Percentiles rank a stretch among this genome's conserved stretches.
These are phyloP conservation scores for Xylaria venustula DNA, from an alignment of 495 filamentous ascomycete species.

Conservation along the genomic window DNA sequence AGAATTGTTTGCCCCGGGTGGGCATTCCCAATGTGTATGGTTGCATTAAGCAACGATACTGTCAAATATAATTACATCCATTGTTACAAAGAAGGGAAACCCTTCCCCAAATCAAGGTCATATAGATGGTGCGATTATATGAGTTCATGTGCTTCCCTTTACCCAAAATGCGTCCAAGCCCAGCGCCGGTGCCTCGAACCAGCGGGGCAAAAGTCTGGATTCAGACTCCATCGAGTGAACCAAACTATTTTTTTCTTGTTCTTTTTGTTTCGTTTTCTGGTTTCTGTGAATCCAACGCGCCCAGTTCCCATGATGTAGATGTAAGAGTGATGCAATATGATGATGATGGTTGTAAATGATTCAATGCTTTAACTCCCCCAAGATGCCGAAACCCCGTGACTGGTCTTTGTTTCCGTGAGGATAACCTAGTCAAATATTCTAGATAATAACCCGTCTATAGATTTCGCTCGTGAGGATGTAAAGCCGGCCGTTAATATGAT, in stretches of 20 bases:
- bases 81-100: neutral
- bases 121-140: no score
- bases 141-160: no score
- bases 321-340: neutral
- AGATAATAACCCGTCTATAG: neutral
- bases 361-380: constrained; percentile 1
- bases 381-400: constrained; percentile 5
- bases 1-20: no score
- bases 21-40: neutral
- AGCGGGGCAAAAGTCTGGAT: neutral
- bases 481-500: neutral
- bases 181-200: neutral
- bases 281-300: no score
- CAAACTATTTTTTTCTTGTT: neutral
- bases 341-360: neutral
- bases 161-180: no score
- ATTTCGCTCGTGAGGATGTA: constrained; percentile 5
- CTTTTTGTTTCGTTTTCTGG: no score
- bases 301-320: no score
- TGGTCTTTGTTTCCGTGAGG: constrained; percentile 8
- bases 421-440: constrained; percentile 6
- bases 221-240: neutral
- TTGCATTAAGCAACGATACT: neutral
- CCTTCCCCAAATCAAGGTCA: neutral
- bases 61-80: neutral